phyloP scores from a whole-genome alignment of 352 stramenopile species.

The Phytopythium sindhum region DNA sequence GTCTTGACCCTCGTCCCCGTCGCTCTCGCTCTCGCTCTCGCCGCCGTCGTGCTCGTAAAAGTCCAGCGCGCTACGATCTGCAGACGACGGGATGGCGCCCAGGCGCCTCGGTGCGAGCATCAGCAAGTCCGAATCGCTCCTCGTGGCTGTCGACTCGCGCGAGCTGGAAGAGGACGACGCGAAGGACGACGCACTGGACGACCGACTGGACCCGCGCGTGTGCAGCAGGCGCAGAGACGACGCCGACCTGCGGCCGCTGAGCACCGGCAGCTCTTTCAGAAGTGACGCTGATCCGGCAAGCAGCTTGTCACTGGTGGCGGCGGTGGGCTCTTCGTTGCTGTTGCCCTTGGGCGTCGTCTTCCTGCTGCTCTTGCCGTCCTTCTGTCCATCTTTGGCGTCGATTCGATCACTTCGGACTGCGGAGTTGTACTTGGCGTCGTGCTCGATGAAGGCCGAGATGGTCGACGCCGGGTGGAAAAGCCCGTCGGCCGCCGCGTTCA shows the following conservation, averaged over 20 bases:
- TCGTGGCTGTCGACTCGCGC: constrained; percentile 20
- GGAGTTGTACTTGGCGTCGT: constrained; percentile 62
- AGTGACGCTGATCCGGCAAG: background rate
- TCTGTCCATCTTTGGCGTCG: background rate
- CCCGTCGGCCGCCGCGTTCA: constrained; percentile 64
- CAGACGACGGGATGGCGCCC: constrained; percentile 46
- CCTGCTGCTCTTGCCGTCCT: background rate
- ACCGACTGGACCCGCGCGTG: constrained; percentile 12
- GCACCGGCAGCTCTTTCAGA: background rate
- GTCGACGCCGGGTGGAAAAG: constrained; percentile 74
- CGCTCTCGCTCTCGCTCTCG: constrained; percentile 12
- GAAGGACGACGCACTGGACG: constrained; percentile 14
- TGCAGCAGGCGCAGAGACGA: constrained; percentile 2
- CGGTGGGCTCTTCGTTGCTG: background rate
- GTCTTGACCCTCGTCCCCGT: background rate
- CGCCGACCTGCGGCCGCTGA: constrained; percentile 2
- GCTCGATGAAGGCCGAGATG: constrained; percentile 74
- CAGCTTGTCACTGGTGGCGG: background rate
- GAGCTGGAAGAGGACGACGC: constrained; percentile 11
- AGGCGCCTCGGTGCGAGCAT: constrained; percentile 48
- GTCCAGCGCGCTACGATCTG: constrained; percentile 48
- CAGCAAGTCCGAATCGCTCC: constrained; percentile 64
- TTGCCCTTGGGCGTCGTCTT: background rate
- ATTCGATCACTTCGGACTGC: background rate
- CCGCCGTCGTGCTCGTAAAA: constrained; percentile 41